A percentile compares a stretch with the other conserved stretches of the same genome.
Evolutionary conservation across 345 rosid species (phyloP).

Genomic region (Capsella bursapastoris): DNA sequence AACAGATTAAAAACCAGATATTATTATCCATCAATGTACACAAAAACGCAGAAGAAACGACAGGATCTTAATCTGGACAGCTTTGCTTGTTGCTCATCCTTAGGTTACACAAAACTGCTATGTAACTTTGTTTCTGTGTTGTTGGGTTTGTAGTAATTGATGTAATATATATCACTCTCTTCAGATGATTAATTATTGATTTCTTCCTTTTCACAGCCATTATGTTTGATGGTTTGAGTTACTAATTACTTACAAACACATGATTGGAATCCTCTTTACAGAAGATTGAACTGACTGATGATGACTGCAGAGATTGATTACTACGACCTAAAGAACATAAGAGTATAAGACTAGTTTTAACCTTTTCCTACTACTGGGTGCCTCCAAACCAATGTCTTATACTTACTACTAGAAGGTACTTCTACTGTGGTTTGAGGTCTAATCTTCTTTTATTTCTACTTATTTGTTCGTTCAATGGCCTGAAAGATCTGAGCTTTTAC

Average conservation of each 20-base stretch:
- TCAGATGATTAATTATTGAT: not conserved
- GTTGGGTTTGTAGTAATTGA: constrained; percentile 16
- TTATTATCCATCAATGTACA: constrained; percentile 16
- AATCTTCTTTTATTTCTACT: no score
- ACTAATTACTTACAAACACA: not conserved
- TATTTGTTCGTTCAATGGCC: not conserved
- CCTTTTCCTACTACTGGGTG: no score
- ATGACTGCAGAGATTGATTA: not conserved
- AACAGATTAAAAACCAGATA: constrained; percentile 4
- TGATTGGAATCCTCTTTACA: not conserved
- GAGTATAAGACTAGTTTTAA: no score
- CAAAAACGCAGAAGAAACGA: constrained; percentile 20
- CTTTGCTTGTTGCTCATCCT: constrained; percentile 2
- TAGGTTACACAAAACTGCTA: not conserved
- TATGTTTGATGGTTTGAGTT: not conserved
- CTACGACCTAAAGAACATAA: no score
- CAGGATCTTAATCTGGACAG: constrained; percentile 3
- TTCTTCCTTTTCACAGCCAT: not conserved
- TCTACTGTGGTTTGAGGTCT: no score
- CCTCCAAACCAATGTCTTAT: not conserved
- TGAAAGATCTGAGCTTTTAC: not conserved
- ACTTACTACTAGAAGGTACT: no score
- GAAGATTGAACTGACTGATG: not conserved
- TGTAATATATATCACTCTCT: not conserved
- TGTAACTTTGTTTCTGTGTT: constrained; percentile 34